phyloP scores from a whole-genome alignment of 768 basidiomycete species.

The Collybia sordida region DNA sequence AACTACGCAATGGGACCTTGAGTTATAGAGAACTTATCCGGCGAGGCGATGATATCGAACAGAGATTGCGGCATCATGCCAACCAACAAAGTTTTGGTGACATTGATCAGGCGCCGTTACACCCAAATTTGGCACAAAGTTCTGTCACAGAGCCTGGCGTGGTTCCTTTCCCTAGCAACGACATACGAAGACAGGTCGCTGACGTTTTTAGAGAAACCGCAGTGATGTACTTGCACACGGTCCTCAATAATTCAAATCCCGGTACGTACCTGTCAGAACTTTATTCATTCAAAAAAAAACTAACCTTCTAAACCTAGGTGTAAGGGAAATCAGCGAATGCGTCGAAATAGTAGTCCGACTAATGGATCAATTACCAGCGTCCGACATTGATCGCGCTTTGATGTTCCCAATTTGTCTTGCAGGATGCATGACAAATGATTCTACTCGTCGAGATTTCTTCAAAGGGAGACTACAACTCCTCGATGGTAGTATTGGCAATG shows the following conservation, averaged over 20 bases:
- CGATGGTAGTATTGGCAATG: conserved; percentile 60
- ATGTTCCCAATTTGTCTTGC: conserved; percentile 75
- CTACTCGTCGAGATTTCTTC: conserved; percentile 53
- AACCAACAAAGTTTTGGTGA: conserved; percentile 31
- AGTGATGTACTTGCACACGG: conserved; percentile 66
- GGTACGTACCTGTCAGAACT: conserved; percentile 40
- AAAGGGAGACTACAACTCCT: conserved; percentile 53
- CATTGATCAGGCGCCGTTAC: conserved; percentile 31
- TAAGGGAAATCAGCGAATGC: conserved; percentile 65
- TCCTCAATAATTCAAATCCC: conserved; percentile 67
- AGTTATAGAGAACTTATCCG: conserved; percentile 75
- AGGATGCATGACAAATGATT: conserved; percentile 72
- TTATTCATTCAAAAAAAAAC: background rate
- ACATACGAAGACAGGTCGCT: conserved; percentile 46
- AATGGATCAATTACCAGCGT: conserved; percentile 53
- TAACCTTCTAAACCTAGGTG: conserved; percentile 40
- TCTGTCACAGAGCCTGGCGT: conserved; percentile 26
- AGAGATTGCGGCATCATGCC: conserved; percentile 48
- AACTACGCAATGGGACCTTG: conserved; percentile 62
- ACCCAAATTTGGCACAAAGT: conserved; percentile 37
- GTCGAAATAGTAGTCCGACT: conserved; percentile 55
- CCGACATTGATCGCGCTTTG: conserved; percentile 63
- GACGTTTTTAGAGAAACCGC: conserved; percentile 67
- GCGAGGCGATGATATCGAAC: conserved; percentile 72
- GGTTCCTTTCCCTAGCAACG: conserved; percentile 37